These are phyloP conservation scores for Termitomyces sp. DNA, from an alignment of 768 basidiomycete genomes.

Conservation along the genomic window DNA sequence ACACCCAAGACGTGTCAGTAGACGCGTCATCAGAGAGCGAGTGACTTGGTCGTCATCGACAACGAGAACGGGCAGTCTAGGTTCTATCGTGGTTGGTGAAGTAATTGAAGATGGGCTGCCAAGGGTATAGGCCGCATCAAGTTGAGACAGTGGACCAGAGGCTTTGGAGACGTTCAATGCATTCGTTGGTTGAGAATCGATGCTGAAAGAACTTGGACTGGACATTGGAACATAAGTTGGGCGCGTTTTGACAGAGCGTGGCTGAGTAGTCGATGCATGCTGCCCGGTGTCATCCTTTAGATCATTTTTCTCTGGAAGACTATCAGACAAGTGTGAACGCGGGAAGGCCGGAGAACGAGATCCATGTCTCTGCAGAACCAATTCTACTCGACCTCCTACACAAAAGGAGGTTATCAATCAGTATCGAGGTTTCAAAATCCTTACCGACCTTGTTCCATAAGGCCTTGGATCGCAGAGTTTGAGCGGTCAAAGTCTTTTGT, in stretches of 20 bases:
- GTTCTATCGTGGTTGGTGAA: slow-evolving; percentile 36
- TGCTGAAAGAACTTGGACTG: slow-evolving; percentile 25
- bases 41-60: slow-evolving; percentile 84
- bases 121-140: slow-evolving; percentile 32
- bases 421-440: neutral
- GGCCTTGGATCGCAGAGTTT: slow-evolving; percentile 49
- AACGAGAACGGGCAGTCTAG: slow-evolving; percentile 62
- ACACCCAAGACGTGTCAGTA: slow-evolving; percentile 76
- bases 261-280: neutral
- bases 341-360: slow-evolving; percentile 22
- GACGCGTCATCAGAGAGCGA: slow-evolving; percentile 72
- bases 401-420: neutral
- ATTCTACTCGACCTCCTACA: slow-evolving; percentile 53
- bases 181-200: slow-evolving; percentile 21
- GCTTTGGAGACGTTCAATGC: slow-evolving; percentile 16
- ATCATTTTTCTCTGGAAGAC: neutral
- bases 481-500: slow-evolving; percentile 24
- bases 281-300: neutral
- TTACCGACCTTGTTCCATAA: slow-evolving; percentile 57
- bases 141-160: slow-evolving; percentile 24
- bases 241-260: slow-evolving; percentile 12
- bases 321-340: slow-evolving; percentile 1
- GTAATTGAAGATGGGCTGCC: slow-evolving; percentile 34
- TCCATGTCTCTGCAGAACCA: slow-evolving; percentile 39
- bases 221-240: slow-evolving; percentile 36